These are phyloP conservation scores for Steccherinum ochraceum DNA, from an alignment of 768 basidiomycete species.

Conservation along the genomic window DNA sequence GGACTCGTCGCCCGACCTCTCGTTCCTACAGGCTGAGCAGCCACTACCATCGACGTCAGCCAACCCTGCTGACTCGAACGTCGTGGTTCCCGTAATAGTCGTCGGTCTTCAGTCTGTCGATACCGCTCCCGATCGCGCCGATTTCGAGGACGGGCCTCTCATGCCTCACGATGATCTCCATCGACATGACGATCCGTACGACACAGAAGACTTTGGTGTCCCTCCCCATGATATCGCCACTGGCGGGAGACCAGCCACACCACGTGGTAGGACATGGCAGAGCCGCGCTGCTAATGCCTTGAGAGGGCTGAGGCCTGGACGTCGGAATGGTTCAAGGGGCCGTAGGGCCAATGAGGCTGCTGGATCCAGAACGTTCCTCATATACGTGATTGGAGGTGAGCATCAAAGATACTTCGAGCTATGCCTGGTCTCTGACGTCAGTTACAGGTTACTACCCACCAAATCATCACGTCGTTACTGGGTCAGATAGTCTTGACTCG, in stretches of 20 bases:
- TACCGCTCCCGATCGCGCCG: conserved; percentile 26
- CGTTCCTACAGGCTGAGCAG: background rate
- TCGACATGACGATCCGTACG: conserved; percentile 10
- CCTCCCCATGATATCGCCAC: conserved; percentile 9
- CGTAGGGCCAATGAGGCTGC: conserved; percentile 16
- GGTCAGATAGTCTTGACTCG: conserved; percentile 64
- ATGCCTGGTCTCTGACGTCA: conserved; percentile 7
- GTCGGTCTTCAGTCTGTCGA: conserved; percentile 77
- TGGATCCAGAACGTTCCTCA: conserved; percentile 72
- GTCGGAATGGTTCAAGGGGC: conserved; percentile 13
- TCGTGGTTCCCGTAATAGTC: conserved; percentile 77
- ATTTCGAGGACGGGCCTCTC: conserved; percentile 7
- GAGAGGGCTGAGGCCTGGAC: conserved; percentile 36
- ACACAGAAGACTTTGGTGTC: conserved; percentile 1
- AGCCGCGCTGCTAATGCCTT: conserved; percentile 59
- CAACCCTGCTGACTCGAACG: conserved; percentile 13
- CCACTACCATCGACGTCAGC: background rate
- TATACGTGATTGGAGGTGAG: conserved; percentile 83
- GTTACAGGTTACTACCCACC: conserved; percentile 82
- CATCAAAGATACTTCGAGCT: conserved; percentile 2
- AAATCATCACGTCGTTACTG: conserved; percentile 84
- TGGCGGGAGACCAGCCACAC: conserved; percentile 10
- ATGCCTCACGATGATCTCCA: conserved; percentile 5
- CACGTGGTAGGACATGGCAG: conserved; percentile 44
- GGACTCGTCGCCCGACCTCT: background rate